Evolutionary conservation across 495 filamentous ascomycete species (phyloP).

Genomic region (Penicillium soppii): DNA sequence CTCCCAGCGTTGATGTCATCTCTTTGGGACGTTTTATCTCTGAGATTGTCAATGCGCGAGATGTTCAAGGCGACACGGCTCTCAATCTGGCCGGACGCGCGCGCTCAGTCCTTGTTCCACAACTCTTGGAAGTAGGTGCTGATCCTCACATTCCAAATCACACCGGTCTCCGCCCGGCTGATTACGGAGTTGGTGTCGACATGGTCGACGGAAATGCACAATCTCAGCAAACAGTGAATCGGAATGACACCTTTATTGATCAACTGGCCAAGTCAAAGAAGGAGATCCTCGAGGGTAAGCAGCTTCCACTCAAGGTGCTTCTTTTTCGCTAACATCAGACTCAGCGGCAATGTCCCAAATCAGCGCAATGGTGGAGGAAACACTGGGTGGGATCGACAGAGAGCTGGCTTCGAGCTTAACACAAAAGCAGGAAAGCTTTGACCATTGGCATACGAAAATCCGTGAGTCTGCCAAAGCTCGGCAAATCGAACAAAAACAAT

Average conservation of each 20-base stretch:
- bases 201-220: slow-evolving; percentile 47
- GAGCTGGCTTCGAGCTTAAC: slow-evolving; percentile 74
- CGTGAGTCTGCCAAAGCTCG: slow-evolving; percentile 76
- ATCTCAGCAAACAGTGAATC: slow-evolving; percentile 47
- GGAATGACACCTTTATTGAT: slow-evolving; percentile 56
- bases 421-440: slow-evolving; percentile 78
- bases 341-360: slow-evolving; percentile 66
- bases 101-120: slow-evolving; percentile 88
- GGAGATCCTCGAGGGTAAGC: slow-evolving; percentile 45
- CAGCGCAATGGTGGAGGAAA: slow-evolving; percentile 41
- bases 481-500: slow-evolving; percentile 67
- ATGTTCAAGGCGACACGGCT: slow-evolving; percentile 91
- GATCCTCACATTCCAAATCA: slow-evolving; percentile 87
- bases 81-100: slow-evolving; percentile 90
- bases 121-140: slow-evolving; percentile 88
- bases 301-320: not conserved
- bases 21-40: slow-evolving; percentile 87
- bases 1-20: slow-evolving; percentile 58
- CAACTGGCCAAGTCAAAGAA: slow-evolving; percentile 57
- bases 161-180: slow-evolving; percentile 78
- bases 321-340: slow-evolving; percentile 22
- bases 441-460: slow-evolving; percentile 71
- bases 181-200: slow-evolving; percentile 87
- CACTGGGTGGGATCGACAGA: slow-evolving; percentile 64
- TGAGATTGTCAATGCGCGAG: slow-evolving; percentile 90